A percentile compares a stretch with the other conserved stretches of the same genome.
Evolutionary conservation across 345 rosid genomes (phyloP).

Genomic region (Geranium brycei): DNA sequence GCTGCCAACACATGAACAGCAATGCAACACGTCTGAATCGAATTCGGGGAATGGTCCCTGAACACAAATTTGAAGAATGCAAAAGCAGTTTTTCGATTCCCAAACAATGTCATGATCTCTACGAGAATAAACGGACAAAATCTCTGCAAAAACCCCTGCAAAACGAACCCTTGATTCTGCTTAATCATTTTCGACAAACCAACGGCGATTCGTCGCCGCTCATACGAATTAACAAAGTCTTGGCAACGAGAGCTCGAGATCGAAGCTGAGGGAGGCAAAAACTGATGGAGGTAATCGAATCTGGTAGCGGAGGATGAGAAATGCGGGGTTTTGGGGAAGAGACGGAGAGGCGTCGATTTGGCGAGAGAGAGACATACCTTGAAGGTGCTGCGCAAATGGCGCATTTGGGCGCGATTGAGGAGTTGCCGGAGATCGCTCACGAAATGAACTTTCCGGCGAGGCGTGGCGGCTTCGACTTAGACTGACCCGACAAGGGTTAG

Average conservation of each 20-base stretch:
- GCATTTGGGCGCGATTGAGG: constrained; percentile 22
- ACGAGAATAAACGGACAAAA: constrained; percentile 37
- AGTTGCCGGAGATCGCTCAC: neutral
- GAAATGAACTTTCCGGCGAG: neutral
- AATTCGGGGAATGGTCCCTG: constrained; percentile 26
- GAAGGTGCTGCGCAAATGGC: constrained; percentile 14
- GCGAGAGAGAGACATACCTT: constrained; percentile 14
- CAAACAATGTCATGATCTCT: constrained; percentile 31
- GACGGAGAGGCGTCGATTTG: neutral
- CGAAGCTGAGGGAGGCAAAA: constrained; percentile 18
- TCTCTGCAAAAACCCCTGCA: constrained; percentile 21
- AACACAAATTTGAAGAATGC: constrained; percentile 51
- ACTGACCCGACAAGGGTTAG: too few species aligned
- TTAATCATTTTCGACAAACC: constrained; percentile 40
- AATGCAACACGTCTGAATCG: constrained; percentile 29
- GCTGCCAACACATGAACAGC: constrained; percentile 45
- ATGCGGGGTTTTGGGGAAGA: constrained; percentile 1
- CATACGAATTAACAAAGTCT: constrained; percentile 29
- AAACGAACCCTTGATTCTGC: constrained; percentile 14
- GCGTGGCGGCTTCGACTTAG: neutral
- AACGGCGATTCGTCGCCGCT: constrained; percentile 39
- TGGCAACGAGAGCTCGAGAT: constrained; percentile 10
- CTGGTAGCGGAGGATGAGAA: neutral
- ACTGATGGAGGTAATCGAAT: constrained; percentile 28
- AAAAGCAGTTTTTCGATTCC: constrained; percentile 34